These are phyloP conservation scores for Penicillium ucsense DNA, from an alignment of 495 filamentous ascomycete genomes.

Conservation along the genomic window DNA sequence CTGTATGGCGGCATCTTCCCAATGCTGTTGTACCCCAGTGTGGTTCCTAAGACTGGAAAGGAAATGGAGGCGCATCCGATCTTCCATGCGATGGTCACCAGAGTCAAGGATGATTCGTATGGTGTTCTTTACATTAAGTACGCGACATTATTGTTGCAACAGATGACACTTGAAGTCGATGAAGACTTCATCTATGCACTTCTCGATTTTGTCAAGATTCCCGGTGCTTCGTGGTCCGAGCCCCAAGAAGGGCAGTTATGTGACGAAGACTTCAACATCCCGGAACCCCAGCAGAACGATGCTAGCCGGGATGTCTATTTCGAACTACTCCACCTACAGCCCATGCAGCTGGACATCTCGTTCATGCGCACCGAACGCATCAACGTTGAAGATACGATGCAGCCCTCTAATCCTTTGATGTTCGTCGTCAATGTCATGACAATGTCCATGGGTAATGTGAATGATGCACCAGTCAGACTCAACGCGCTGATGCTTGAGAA, in stretches of 20 bases:
- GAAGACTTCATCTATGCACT: slow-evolving; percentile 97
- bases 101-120: slow-evolving; percentile 96
- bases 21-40: slow-evolving; percentile 92
- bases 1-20: slow-evolving; percentile 97
- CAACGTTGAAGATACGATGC: slow-evolving; percentile 83
- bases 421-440: slow-evolving; percentile 97
- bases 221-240: slow-evolving; percentile 85
- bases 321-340: slow-evolving; percentile 90
- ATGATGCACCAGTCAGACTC: slow-evolving; percentile 86
- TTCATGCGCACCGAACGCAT: slow-evolving; percentile 95
- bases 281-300: slow-evolving; percentile 78
- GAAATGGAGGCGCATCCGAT: slow-evolving; percentile 96
- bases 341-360: slow-evolving; percentile 94
- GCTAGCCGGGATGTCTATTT: slow-evolving; percentile 91
- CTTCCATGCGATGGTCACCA: slow-evolving; percentile 79
- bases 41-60: slow-evolving; percentile 96
- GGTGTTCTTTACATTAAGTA: slow-evolving; percentile 99
- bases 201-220: slow-evolving; percentile 89
- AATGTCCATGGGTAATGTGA: slow-evolving; percentile 98
- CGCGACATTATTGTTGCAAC: slow-evolving; percentile 82
- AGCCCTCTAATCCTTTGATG: slow-evolving; percentile 88
- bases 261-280: slow-evolving; percentile 82
- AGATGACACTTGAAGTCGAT: slow-evolving; percentile 97
- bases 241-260: slow-evolving; percentile 74
- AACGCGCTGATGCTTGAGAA: slow-evolving; percentile 95